Evolutionary conservation across 768 basidiomycete genomes (phyloP).

Genomic region (Suillus lakei): DNA sequence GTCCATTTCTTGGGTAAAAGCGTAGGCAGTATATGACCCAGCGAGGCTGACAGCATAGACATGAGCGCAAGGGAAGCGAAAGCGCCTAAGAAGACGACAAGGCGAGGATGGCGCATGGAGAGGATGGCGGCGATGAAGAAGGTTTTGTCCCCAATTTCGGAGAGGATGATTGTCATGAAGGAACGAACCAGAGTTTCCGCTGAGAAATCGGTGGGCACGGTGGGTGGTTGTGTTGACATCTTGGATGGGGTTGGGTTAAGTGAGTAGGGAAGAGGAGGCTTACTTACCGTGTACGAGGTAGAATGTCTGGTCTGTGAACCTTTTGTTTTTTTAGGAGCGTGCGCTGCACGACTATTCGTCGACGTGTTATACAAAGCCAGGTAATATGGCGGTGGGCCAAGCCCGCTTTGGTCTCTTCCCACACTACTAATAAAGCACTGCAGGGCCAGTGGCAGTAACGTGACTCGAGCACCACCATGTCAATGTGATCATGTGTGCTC

Average conservation of each 20-base stretch:
- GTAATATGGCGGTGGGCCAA: background rate
- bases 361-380: background rate
- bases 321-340: background rate
- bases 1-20: slow-evolving; percentile 77
- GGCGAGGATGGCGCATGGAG: slow-evolving; percentile 90
- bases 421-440: background rate
- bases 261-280: background rate
- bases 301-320: background rate
- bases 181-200: slow-evolving; percentile 69
- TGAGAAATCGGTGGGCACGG: background rate
- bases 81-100: slow-evolving; percentile 87
- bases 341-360: background rate
- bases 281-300: background rate
- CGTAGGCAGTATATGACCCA: slow-evolving; percentile 88
- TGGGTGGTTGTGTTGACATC: background rate
- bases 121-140: slow-evolving; percentile 87
- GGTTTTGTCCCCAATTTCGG: slow-evolving; percentile 97
- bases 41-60: slow-evolving; percentile 91
- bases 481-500: too few species aligned
- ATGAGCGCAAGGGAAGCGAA: slow-evolving; percentile 88
- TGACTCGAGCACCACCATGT: too few species aligned
- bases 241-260: background rate
- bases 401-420: background rate
- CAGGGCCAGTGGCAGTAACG: too few species aligned
- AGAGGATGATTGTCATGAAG: slow-evolving; percentile 90